phyloP scores from a whole-genome alignment of 2,329 filamentous ascomycete genomes.

The Samsoniella hepiali region DNA sequence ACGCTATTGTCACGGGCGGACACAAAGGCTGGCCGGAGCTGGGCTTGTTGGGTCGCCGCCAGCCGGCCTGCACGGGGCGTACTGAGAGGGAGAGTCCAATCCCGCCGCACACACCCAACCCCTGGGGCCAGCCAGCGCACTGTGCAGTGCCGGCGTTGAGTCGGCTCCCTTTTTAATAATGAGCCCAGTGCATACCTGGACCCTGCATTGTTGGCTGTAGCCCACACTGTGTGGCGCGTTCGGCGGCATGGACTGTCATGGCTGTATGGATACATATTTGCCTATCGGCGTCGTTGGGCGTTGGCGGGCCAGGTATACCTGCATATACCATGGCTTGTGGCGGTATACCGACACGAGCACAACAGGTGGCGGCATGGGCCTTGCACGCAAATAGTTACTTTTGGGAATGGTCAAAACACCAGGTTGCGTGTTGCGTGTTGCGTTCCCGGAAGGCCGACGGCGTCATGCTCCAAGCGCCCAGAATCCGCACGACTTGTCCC shows the following conservation, averaged over 20 bases:
- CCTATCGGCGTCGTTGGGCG: no score
- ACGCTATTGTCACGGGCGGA: background rate
- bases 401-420: no score
- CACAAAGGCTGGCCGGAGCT: background rate
- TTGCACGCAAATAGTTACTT: background rate
- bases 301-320: no score
- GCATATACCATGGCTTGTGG: no score
- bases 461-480: background rate
- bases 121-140: background rate
- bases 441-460: background rate
- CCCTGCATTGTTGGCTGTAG: background rate
- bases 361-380: no score
- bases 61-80: no score
- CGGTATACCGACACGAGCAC: no score
- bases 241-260: no score
- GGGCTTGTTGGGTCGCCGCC: background rate
- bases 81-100: background rate
- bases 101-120: background rate
- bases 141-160: no score
- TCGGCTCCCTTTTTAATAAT: no score
- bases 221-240: no score
- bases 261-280: no score
- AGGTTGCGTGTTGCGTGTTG: background rate
- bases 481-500: background rate
- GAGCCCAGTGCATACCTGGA: background rate